These are phyloP conservation scores for Tothia fuscella DNA, from an alignment of 2,329 filamentous ascomycete genomes.

Conservation along the genomic window DNA sequence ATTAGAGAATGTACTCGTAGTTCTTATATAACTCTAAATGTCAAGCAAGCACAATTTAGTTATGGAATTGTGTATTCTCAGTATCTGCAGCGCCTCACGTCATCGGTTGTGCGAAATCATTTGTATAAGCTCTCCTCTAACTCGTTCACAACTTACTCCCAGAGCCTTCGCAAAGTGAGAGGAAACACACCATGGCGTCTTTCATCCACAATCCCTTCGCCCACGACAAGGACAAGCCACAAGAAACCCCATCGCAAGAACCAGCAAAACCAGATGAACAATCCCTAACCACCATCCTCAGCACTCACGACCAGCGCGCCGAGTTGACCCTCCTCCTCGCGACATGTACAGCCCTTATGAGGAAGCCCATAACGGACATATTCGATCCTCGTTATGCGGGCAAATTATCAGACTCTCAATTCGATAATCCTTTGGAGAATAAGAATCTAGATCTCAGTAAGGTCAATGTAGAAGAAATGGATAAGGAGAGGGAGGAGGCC, in stretches of 20 bases:
- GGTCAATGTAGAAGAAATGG: constrained; percentile 20
- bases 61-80: too few species aligned
- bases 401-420: constrained; percentile 18
- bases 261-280: constrained; percentile 11
- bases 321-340: constrained; percentile 36
- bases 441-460: constrained; percentile 13
- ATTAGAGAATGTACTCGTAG: too few species aligned
- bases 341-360: constrained; percentile 34
- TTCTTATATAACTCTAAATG: too few species aligned
- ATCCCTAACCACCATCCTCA: constrained; percentile 34
- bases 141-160: too few species aligned
- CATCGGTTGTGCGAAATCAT: too few species aligned
- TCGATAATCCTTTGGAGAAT: constrained; percentile 14
- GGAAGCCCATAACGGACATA: constrained; percentile 29
- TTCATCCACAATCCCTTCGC: background rate
- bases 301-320: constrained; percentile 28
- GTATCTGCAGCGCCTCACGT: too few species aligned
- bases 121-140: too few species aligned
- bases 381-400: constrained; percentile 28
- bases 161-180: too few species aligned
- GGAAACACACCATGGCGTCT: background rate
- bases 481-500: constrained; percentile 22
- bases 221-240: background rate
- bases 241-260: background rate
- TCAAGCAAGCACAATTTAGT: too few species aligned